These are phyloP conservation scores for Candida hungchunana DNA, from an alignment of 805 yeast species.

Conservation along the genomic window DNA sequence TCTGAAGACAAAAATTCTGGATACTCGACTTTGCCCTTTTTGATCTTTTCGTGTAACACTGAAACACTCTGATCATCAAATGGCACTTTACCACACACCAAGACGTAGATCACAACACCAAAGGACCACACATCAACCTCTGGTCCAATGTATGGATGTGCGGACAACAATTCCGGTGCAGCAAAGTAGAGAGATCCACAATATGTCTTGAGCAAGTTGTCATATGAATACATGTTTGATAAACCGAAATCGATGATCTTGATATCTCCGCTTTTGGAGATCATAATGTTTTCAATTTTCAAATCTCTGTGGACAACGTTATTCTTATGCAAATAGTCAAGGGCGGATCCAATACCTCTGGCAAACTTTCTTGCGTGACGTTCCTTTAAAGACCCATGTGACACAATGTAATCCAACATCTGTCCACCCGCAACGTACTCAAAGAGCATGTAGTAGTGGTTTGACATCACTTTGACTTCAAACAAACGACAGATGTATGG, in stretches of 20 bases:
- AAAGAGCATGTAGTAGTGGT: constrained; percentile 93
- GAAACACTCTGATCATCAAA: constrained; percentile 94
- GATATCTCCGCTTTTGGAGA: constrained; percentile 87
- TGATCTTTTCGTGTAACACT: constrained; percentile 89
- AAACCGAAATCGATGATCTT: constrained; percentile 96
- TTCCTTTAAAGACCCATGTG: constrained; percentile 93
- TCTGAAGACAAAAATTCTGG: constrained; percentile 78
- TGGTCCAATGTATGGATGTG: constrained; percentile 91
- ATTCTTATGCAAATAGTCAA: constrained; percentile 89
- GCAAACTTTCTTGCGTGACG: constrained; percentile 93
- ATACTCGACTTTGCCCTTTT: constrained; percentile 87
- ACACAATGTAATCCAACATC: constrained; percentile 92
- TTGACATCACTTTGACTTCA: constrained; percentile 95
- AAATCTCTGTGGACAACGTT: constrained; percentile 96
- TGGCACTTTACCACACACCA: constrained; percentile 97
- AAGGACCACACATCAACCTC: constrained; percentile 98
- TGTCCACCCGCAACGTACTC: constrained; percentile 98
- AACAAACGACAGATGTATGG: constrained; percentile 88
- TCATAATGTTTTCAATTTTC: constrained; percentile 94
- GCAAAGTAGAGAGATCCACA: constrained; percentile 98
- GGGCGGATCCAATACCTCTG: constrained; percentile 88
- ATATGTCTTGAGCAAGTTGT: constrained; percentile 76
- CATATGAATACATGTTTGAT: constrained; percentile 76
- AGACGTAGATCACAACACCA: constrained; percentile 91
- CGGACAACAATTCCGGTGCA: constrained; percentile 93